Evolutionary conservation across 2,329 filamentous ascomycete genomes (phyloP), one percentile per base, ranked within the genome.

Genomic region (Xylariomycetidae sp.): DNA sequence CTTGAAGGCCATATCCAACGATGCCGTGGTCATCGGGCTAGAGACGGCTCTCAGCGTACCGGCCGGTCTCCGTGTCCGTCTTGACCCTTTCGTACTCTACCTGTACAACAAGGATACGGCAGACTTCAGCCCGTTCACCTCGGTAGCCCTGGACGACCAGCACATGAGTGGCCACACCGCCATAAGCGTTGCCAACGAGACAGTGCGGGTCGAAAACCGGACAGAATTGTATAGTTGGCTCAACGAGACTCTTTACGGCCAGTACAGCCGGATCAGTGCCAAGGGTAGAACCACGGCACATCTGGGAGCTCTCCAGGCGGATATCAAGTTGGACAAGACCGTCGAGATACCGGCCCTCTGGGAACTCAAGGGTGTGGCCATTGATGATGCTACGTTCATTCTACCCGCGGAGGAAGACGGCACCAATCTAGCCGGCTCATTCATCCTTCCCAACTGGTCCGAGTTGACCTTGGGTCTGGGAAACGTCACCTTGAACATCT

Each of bases 1-100:
- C 0, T 49, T 66, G 15, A 39, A 61, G 33, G 50, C 61, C 12
- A 54, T 61, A 9, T 50, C 49, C 2, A 51, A 51, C 11, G 46
- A 61, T 12, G 49, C 49, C 3, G 43, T 65, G 10, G 27, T 49
- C 6, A 46, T 64, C 20, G 57, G 53, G 1, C 43, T 66, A 16
- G 27, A 48, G 26, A 59, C 62, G 12, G 52, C 58, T 11, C 38
- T 65, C 20, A 46, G 57, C 18, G 43, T 65, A 17, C 61, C 59
- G 13, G 45, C 58, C 4, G 50, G 48, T 2, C 31, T 65, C 17
- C 53, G 52, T 0, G 59, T 63, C 6, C 49, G 51, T 23, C 58
- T 63, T n/a, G 56, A 61, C 1, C 51, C 55, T 5, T 44, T 62
- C 16, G 40, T 41, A 1, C 41, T 65, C 20, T 37, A 49, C 9